A percentile compares a stretch with the other conserved stretches of the same genome.
Conservation (phyloP, 345 rosid genomes). For the Aquilaria sinensis region DNA sequence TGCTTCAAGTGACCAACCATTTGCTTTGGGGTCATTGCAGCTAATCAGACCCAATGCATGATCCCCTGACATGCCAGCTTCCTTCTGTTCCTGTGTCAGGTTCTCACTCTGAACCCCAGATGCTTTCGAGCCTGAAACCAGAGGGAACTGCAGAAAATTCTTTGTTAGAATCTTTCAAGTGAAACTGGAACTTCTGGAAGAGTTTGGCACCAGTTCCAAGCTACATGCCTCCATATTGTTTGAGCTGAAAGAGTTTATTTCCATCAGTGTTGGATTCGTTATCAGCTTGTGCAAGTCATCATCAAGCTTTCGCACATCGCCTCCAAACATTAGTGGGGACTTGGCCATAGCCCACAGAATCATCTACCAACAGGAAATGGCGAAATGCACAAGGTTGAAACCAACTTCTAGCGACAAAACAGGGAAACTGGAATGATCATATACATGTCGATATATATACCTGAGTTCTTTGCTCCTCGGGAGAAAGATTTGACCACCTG, state of each 20-base stretch:
- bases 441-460: conserved; percentile 19
- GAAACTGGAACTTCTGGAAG: conserved; percentile 6
- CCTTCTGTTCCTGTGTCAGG: conserved; percentile 9
- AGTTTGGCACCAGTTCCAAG: conserved; percentile 1
- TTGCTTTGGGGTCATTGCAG: conserved; percentile 61
- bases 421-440: no score
- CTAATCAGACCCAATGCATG: conserved; percentile 53
- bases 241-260: conserved; percentile 63
- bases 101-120: conserved; percentile 4
- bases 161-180: not conserved
- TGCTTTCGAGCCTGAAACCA: conserved; percentile 22
- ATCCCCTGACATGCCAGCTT: conserved; percentile 17
- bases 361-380: conserved; percentile 41
- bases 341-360: conserved; percentile 91
- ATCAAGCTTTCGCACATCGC: conserved; percentile 78
- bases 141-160: conserved; percentile 45
- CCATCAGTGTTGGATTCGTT: conserved; percentile 63
- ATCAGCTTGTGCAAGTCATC: conserved; percentile 48
- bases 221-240: conserved; percentile 65
- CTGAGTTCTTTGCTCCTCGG: conserved; percentile 77
- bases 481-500: conserved; percentile 50
- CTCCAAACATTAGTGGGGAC: conserved; percentile 96
- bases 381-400: not conserved
- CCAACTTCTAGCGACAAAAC: not conserved
- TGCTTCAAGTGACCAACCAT: conserved; percentile 51